phyloP scores from a whole-genome alignment of 176 grass and related monocot species.

The Poa annua region DNA sequence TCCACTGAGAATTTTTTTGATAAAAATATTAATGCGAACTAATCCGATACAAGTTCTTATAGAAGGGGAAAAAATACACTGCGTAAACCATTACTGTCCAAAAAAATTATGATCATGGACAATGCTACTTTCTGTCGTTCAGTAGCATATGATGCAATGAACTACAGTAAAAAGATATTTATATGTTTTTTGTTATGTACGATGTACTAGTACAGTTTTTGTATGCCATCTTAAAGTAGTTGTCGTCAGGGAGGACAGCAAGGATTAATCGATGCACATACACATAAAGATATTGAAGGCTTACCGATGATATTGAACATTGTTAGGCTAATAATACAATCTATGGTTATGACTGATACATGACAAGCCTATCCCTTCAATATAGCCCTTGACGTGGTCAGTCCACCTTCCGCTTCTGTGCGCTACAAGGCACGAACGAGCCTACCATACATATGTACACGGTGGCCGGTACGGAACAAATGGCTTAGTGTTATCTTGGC shows the following conservation, averaged over 20 bases:
- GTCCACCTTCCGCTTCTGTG: constrained; percentile 45
- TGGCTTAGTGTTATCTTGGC: constrained; percentile 65
- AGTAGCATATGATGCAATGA: background rate
- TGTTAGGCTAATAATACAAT: constrained; percentile 48
- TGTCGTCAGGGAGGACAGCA: background rate
- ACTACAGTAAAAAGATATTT: constrained; percentile 30
- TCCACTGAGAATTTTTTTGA: background rate
- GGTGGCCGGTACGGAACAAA: constrained; percentile 30
- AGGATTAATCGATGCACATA: constrained; percentile 31
- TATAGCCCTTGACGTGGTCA: constrained; percentile 39
- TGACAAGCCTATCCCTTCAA: constrained; percentile 51
- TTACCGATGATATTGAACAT: constrained; percentile 16
- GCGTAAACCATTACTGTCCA: background rate
- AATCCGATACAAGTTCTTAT: background rate
- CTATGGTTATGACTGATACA: constrained; percentile 43
- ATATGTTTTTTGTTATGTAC: constrained; percentile 52
- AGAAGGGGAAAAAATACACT: background rate
- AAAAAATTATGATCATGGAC: background rate
- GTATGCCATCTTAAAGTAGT: background rate
- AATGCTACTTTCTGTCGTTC: background rate
- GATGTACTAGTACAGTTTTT: constrained; percentile 41
- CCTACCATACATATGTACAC: constrained; percentile 69
- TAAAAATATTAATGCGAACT: too few species aligned
- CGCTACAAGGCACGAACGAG: constrained; percentile 12
- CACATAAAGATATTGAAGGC: constrained; percentile 24